Conservation (phyloP, 306 rosid species). For the Dryas drummondii region DNA sequence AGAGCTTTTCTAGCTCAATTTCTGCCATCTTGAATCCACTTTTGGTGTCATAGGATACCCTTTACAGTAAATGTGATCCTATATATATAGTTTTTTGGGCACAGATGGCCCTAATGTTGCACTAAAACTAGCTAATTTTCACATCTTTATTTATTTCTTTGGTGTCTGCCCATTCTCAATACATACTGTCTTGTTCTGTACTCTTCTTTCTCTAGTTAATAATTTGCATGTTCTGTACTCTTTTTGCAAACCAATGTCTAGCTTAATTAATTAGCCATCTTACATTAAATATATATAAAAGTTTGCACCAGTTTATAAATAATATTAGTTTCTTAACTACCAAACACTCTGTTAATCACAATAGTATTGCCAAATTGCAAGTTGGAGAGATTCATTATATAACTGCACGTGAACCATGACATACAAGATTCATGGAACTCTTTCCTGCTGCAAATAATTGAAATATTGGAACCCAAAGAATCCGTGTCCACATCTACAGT, state of each 20-base stretch:
- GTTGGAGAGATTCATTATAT: background rate
- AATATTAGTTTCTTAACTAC: background rate
- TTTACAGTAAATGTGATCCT: background rate
- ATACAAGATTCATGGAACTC: background rate
- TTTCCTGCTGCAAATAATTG: background rate
- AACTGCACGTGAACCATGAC: slow-evolving; percentile 5
- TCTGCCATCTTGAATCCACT: background rate
- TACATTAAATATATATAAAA: background rate
- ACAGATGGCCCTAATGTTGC: too few species aligned
- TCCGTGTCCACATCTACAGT: background rate
- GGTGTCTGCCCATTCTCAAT: background rate
- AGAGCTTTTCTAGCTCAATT: too few species aligned
- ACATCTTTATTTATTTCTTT: background rate
- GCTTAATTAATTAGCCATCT: slow-evolving; percentile 7
- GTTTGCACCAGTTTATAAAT: background rate
- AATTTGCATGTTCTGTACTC: background rate
- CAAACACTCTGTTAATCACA: slow-evolving; percentile 3
- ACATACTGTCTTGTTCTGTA: background rate
- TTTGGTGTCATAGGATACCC: background rate
- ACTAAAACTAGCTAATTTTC: too few species aligned
- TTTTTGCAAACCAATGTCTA: slow-evolving; percentile 1
- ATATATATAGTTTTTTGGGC: background rate
- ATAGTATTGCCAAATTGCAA: background rate
- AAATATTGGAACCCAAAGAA: background rate
- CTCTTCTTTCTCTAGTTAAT: background rate